phyloP scores from a whole-genome alignment of 768 basidiomycete genomes.

The Exidia glandulosa region DNA sequence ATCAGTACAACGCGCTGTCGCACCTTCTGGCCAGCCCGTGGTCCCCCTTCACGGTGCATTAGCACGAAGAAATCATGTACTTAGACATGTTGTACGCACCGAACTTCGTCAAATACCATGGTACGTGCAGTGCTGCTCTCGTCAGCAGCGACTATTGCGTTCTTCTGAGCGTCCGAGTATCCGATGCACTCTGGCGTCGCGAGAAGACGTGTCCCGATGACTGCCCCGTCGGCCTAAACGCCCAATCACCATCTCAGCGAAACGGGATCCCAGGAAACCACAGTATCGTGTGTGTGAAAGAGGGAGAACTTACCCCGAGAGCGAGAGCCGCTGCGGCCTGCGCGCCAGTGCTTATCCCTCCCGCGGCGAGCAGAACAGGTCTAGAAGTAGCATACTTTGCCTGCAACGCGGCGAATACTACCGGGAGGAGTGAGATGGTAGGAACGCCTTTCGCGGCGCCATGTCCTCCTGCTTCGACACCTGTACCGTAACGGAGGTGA shows the following conservation, averaged over 20 bases:
- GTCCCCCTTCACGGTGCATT: slow-evolving; percentile 25
- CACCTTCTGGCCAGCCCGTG: slow-evolving; percentile 42
- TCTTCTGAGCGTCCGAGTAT: slow-evolving; percentile 44
- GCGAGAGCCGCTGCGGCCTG: slow-evolving; percentile 56
- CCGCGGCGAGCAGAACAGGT: slow-evolving; percentile 59
- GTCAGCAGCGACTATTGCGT: slow-evolving; percentile 32
- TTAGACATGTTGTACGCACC: slow-evolving; percentile 15
- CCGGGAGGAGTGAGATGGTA: slow-evolving; percentile 47
- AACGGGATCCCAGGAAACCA: neutral
- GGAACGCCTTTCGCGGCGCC: slow-evolving; percentile 47
- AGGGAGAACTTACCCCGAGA: slow-evolving; percentile 34
- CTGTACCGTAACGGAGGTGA: slow-evolving; percentile 23
- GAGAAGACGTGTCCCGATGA: slow-evolving; percentile 67
- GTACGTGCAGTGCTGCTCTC: slow-evolving; percentile 38
- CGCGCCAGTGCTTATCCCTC: slow-evolving; percentile 53
- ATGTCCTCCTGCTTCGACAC: slow-evolving; percentile 75
- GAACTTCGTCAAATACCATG: slow-evolving; percentile 45
- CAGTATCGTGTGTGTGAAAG: neutral
- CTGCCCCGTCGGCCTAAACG: slow-evolving; percentile 41
- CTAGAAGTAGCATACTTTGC: slow-evolving; percentile 14
- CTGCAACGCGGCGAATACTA: slow-evolving; percentile 34
- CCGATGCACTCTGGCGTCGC: slow-evolving; percentile 46
- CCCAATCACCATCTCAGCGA: neutral
- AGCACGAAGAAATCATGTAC: neutral
- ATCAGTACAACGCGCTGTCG: slow-evolving; percentile 6